A percentile compares a stretch with the other conserved stretches of the same genome.
Conservation (phyloP, 2,329 filamentous ascomycete genomes). For the Exophiala spinifera region DNA sequence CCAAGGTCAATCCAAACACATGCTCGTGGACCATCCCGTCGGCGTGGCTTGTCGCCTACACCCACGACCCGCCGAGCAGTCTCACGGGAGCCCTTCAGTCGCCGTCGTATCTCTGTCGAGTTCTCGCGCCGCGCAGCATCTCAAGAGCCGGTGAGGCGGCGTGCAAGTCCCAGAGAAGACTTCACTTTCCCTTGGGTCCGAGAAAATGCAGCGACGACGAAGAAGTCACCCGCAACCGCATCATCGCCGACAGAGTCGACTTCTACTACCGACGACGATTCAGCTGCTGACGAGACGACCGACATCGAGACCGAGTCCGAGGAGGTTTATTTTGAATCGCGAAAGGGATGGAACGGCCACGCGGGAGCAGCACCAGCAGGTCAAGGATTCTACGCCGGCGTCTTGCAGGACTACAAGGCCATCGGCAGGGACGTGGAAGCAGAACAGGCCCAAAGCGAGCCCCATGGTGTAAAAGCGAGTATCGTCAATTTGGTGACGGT, state of each 20-base stretch:
- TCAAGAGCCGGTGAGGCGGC: constrained; percentile 12
- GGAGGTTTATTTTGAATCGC: constrained; percentile 22
- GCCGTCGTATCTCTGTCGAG: constrained; percentile 11
- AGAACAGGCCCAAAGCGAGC: constrained; percentile 1
- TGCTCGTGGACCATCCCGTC: constrained; percentile 5
- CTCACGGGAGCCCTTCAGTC: constrained; percentile 11
- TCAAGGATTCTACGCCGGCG: constrained; percentile 20
- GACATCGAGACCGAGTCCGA: constrained; percentile 25
- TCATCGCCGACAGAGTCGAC: neutral
- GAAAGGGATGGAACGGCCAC: constrained; percentile 22
- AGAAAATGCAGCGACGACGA: neutral
- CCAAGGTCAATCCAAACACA: constrained; percentile 1
- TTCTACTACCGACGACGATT: neutral
- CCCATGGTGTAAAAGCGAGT: neutral
- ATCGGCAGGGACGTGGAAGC: constrained; percentile 21
- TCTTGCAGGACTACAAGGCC: constrained; percentile 18
- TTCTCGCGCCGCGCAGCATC: constrained; percentile 15
- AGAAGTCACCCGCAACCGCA: neutral
- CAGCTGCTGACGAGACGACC: constrained; percentile 10
- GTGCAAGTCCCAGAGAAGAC: constrained; percentile 12
- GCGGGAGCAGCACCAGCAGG: constrained; percentile 7
- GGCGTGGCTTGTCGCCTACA: neutral
- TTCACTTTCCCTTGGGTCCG: neutral
- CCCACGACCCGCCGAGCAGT: constrained; percentile 6
- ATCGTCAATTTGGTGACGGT: constrained; percentile 9